phyloP scores from a whole-genome alignment of 306 rosid species.

The Mimosa bimucronata region DNA sequence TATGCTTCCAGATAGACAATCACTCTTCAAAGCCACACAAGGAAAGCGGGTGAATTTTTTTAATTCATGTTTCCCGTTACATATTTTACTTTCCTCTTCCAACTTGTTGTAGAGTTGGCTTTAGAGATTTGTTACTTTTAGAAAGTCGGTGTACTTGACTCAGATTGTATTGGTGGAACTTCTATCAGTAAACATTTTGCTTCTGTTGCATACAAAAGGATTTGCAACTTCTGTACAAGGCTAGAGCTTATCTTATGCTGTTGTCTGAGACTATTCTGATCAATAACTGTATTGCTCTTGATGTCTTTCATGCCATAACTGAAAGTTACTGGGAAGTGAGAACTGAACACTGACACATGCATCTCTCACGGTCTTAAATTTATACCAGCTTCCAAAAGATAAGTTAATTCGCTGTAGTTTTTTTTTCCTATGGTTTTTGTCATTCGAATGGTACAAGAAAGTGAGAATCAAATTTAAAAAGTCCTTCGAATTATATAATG shows the following conservation, averaged over 20 bases:
- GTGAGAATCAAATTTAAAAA: not conserved
- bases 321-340: slow-evolving; percentile 2
- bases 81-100: slow-evolving; percentile 45
- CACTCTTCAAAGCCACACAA: slow-evolving; percentile 39
- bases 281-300: slow-evolving; percentile 19
- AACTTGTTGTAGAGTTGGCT: slow-evolving; percentile 69
- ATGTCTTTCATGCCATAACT: not conserved
- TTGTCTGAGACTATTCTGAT: not conserved
- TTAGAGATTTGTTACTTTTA: slow-evolving; percentile 60
- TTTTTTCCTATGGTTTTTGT: not conserved
- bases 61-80: slow-evolving; percentile 63
- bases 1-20: slow-evolving; percentile 37
- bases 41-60: slow-evolving; percentile 61
- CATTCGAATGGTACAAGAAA: not conserved
- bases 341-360: not conserved
- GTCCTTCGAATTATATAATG: not conserved
- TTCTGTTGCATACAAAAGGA: slow-evolving; percentile 42
- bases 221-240: slow-evolving; percentile 49
- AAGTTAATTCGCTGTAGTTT: not conserved
- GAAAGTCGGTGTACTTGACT: slow-evolving; percentile 50
- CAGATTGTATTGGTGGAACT: slow-evolving; percentile 42
- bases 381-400: not conserved
- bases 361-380: not conserved
- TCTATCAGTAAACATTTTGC: slow-evolving; percentile 35
- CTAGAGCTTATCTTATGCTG: slow-evolving; percentile 34